Conservation (phyloP, 176 grass and related monocot species). For the Carex kokanica region DNA sequence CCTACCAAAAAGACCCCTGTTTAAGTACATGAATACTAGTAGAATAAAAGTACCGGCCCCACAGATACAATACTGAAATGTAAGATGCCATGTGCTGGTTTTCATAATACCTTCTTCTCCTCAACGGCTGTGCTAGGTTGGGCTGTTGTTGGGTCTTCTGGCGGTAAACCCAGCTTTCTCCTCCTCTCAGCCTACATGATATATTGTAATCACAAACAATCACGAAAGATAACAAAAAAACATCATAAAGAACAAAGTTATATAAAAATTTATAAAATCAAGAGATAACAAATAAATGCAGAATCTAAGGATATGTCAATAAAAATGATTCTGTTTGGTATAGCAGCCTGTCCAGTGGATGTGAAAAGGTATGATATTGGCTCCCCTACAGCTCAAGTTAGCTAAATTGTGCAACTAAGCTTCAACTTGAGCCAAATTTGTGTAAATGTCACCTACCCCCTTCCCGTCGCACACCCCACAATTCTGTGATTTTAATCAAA, state of each 20-base stretch:
- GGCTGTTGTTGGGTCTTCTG: slow-evolving; percentile 66
- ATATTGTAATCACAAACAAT: slow-evolving; percentile 1
- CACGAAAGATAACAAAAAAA: neutral
- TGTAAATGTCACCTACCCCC: neutral
- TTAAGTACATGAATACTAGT: neutral
- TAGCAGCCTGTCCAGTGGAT: neutral
- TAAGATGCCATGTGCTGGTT: neutral
- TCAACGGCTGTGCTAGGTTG: slow-evolving; percentile 61
- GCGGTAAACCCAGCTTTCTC: slow-evolving; percentile 90
- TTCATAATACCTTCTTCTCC: slow-evolving; percentile 79
- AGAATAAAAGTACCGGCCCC: neutral
- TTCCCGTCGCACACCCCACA: neutral
- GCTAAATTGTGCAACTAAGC: neutral
- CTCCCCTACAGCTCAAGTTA: neutral
- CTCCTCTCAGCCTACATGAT: slow-evolving; percentile 82
- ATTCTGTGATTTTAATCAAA: neutral
- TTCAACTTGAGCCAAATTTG: neutral
- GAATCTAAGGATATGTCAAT: neutral
- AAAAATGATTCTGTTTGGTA: neutral
- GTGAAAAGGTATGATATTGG: neutral
- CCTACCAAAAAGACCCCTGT: neutral
- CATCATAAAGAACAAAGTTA: neutral
- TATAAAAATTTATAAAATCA: neutral
- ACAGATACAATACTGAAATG: neutral
- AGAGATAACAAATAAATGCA: neutral